Evolutionary conservation across 805 yeast genomes (phyloP).

Genomic region (Ogataea dorogensis): DNA sequence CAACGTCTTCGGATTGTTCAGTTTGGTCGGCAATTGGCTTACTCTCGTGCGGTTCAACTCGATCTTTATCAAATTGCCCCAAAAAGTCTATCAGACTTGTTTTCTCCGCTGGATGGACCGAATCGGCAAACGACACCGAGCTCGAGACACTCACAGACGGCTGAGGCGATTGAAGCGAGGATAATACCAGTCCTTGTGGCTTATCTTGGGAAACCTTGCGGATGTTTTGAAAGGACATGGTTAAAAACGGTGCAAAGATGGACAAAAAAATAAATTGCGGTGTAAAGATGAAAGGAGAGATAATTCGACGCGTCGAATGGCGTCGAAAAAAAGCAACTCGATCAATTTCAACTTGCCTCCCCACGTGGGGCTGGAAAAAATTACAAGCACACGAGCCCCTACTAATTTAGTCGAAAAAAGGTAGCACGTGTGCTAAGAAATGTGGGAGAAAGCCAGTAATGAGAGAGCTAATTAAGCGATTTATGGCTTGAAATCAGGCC

Average conservation of each 20-base stretch:
- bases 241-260: slow-evolving; percentile 11
- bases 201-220: slow-evolving; percentile 10
- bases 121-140: slow-evolving; percentile 16
- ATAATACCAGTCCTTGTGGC: slow-evolving; percentile 19
- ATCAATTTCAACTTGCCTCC: slow-evolving; percentile 3
- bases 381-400: slow-evolving; percentile 18
- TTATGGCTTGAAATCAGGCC: too few relatives aligned
- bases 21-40: slow-evolving; percentile 6
- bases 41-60: slow-evolving; percentile 4
- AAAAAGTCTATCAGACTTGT: slow-evolving; percentile 19
- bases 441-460: background rate
- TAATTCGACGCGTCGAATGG: slow-evolving; percentile 1
- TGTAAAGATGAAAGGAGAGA: slow-evolving; percentile 4
- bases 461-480: background rate
- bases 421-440: slow-evolving; percentile 7
- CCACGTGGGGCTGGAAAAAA: slow-evolving; percentile 13
- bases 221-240: slow-evolving; percentile 8
- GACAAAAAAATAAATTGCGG: slow-evolving; percentile 3
- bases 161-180: slow-evolving; percentile 24
- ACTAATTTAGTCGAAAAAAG: slow-evolving; percentile 6
- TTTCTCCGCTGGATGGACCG: slow-evolving; percentile 10
- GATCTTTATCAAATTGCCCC: slow-evolving; percentile 20
- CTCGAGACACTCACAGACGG: slow-evolving; percentile 24
- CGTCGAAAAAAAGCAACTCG: slow-evolving; percentile 3
- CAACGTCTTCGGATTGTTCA: slow-evolving; percentile 2